These are phyloP conservation scores for Xerocomus spinulosus DNA, from an alignment of 768 basidiomycete genomes.

Conservation along the genomic window DNA sequence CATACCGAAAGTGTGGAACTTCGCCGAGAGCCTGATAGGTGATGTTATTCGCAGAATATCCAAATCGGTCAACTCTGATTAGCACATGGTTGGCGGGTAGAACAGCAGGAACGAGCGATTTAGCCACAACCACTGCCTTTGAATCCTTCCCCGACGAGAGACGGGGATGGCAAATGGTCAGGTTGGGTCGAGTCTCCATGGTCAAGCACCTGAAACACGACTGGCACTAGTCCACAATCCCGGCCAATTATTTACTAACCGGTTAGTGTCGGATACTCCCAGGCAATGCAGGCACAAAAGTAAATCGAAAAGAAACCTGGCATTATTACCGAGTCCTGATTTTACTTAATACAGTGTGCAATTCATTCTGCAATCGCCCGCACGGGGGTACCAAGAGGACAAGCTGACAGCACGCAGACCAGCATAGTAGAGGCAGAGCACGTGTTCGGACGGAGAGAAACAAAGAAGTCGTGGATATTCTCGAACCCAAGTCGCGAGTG, in stretches of 20 bases:
- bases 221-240: no score
- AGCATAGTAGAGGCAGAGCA: not conserved
- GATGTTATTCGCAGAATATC: conserved; percentile 68
- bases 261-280: no score
- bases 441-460: conserved; percentile 2
- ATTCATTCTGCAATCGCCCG: not conserved
- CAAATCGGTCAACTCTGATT: conserved; percentile 60
- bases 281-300: no score
- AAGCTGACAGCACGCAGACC: not conserved
- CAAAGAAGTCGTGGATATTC: not conserved
- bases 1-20: conserved; percentile 37
- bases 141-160: conserved; percentile 32
- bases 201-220: no score
- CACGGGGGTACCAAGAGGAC: not conserved
- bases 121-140: conserved; percentile 27
- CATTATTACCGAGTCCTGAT: no score
- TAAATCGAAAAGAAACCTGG: no score
- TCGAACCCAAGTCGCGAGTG: not conserved
- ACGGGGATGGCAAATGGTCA: conserved; percentile 39
- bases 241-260: no score
- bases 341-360: conserved; percentile 3
- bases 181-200: conserved; percentile 20
- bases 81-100: conserved; percentile 45
- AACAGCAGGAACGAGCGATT: conserved; percentile 15
- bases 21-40: conserved; percentile 61